These are phyloP conservation scores for Allium sativum DNA, from an alignment of 106 monocot genomes.

Conservation along the genomic window DNA sequence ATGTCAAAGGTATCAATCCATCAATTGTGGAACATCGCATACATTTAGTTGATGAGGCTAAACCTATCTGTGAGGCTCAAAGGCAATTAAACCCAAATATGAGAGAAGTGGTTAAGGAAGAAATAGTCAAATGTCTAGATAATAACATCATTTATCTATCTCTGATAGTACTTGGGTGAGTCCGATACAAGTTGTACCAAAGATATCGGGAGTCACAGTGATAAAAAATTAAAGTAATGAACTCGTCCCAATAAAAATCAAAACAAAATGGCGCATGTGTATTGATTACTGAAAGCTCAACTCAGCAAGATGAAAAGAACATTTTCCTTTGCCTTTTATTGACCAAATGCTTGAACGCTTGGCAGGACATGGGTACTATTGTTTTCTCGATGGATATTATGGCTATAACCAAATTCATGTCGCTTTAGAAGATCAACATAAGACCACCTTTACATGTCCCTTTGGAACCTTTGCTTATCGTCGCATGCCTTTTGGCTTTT, in stretches of 20 bases:
- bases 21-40: neutral
- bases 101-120: slow-evolving; percentile 6
- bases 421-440: slow-evolving; percentile 1
- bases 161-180: slow-evolving; percentile 7
- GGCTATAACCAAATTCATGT: neutral
- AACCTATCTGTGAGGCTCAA: neutral
- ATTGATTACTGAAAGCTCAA: slow-evolving; percentile 11
- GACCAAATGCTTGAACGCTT: slow-evolving; percentile 2
- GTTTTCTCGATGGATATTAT: neutral
- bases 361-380: neutral
- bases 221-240: neutral
- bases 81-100: neutral
- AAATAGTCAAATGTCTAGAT: slow-evolving; percentile 12
- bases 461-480: slow-evolving; percentile 8
- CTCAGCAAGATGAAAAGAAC: neutral
- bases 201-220: slow-evolving; percentile 3
- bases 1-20: neutral
- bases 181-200: slow-evolving; percentile 7
- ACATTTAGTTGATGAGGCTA: neutral
- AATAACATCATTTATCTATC: slow-evolving; percentile 13
- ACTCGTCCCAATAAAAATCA: neutral
- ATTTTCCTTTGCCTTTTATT: slow-evolving; percentile 8
- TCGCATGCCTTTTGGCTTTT: slow-evolving; percentile 8
- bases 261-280: slow-evolving; percentile 5
- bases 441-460: neutral